These are phyloP conservation scores for Taphrina confusa DNA, from an alignment of 1,139 yeast genomes.

Conservation along the genomic window DNA sequence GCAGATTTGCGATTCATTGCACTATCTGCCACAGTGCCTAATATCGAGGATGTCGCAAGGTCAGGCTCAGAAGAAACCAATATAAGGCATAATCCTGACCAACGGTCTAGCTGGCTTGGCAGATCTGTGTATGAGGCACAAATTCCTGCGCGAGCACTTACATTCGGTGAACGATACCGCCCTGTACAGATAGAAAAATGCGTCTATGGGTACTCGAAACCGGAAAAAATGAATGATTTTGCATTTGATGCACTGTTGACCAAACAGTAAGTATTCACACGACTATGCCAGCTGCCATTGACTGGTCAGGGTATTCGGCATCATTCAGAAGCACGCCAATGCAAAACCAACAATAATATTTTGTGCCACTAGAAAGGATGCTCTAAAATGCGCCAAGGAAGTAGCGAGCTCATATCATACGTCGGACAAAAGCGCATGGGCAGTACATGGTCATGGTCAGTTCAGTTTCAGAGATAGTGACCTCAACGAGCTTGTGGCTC, in stretches of 20 bases:
- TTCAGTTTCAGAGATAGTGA: conserved; percentile 46
- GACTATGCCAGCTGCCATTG: background rate
- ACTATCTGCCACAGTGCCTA: conserved; percentile 59
- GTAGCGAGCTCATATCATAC: conserved; percentile 42
- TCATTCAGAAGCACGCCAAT: conserved; percentile 49
- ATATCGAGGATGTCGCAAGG: conserved; percentile 53
- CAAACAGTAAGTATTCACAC: conserved; percentile 43
- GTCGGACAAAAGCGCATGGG: conserved; percentile 26
- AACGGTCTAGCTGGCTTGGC: conserved; percentile 23
- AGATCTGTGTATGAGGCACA: conserved; percentile 34
- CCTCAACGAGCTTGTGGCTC: conserved; percentile 42
- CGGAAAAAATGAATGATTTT: conserved; percentile 48
- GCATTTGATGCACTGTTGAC: conserved; percentile 53
- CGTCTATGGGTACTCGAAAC: conserved; percentile 51
- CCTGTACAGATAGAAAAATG: conserved; percentile 51
- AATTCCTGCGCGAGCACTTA: conserved; percentile 37
- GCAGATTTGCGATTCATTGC: conserved; percentile 53
- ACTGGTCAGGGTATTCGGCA: conserved; percentile 44
- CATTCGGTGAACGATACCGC: conserved; percentile 54
- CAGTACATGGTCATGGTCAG: conserved; percentile 10
- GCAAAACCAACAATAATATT: conserved; percentile 54
- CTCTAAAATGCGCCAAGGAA: conserved; percentile 53
- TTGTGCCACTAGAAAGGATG: conserved; percentile 57
- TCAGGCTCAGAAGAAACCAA: conserved; percentile 49
- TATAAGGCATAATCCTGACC: no score